phyloP scores from a whole-genome alignment of 2,329 filamentous ascomycete species.

The Aspergillus oerlinghausenensis region DNA sequence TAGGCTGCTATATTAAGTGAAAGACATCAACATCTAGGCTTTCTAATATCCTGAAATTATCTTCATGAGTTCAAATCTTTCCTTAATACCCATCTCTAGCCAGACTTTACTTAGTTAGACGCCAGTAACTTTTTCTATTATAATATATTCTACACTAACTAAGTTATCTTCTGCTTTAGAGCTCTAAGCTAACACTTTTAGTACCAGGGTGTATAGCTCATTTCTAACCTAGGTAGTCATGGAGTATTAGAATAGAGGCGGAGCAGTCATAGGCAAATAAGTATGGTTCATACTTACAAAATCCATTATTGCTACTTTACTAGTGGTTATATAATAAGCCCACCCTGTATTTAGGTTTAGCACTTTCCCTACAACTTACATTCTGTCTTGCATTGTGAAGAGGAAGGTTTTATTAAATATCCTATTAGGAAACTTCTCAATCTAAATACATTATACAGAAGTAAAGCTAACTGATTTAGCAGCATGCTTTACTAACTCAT shows the following conservation, averaged over 20 bases:
- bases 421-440: conserved; percentile 16
- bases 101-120: conserved; percentile 27
- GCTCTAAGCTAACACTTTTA: conserved; percentile 11
- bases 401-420: conserved; percentile 18
- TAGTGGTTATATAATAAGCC: conserved; percentile 13
- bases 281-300: conserved; percentile 10
- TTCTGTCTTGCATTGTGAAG: conserved; percentile 16
- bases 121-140: conserved; percentile 20
- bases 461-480: conserved; percentile 5
- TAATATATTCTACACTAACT: conserved; percentile 9
- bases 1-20: conserved; percentile 22
- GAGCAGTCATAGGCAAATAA: not conserved
- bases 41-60: conserved; percentile 27
- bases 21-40: conserved; percentile 24
- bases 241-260: conserved; percentile 5
- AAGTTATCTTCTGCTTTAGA: conserved; percentile 3
- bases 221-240: conserved; percentile 12
- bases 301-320: conserved; percentile 17
- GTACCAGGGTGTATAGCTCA: conserved; percentile 8
- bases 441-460: conserved; percentile 1
- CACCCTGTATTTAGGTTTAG: conserved; percentile 18
- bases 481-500: conserved; percentile 10
- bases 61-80: conserved; percentile 21
- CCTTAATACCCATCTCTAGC: conserved; percentile 22
- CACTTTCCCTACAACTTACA: conserved; percentile 16